These are phyloP conservation scores for Linaria vulgaris DNA, from an alignment of 257 asterid genomes.

Conservation along the genomic window DNA sequence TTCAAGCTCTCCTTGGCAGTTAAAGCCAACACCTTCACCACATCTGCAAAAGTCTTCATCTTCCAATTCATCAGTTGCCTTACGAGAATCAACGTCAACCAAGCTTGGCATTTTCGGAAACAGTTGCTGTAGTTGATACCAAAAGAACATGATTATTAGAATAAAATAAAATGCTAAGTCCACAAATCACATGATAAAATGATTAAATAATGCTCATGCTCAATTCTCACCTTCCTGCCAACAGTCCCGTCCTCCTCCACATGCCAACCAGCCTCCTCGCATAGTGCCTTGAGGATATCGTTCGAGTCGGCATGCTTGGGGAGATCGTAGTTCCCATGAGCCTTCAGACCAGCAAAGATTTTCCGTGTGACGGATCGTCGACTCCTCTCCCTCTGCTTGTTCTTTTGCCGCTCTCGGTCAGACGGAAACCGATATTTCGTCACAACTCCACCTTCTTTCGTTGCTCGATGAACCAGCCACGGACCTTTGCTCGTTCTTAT, in stretches of 20 bases:
- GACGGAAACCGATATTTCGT: constrained; percentile 63
- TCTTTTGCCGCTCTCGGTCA: constrained; percentile 56
- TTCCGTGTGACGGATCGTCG: constrained; percentile 56
- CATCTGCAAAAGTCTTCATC: constrained; percentile 39
- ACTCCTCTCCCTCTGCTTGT: constrained; percentile 60
- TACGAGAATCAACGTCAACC: constrained; percentile 24
- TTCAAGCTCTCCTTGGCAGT: no score
- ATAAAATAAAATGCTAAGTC: neutral
- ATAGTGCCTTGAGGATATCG: constrained; percentile 73
- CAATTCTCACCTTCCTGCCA: constrained; percentile 45
- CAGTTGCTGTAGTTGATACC: constrained; percentile 18
- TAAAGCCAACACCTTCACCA: constrained; percentile 11
- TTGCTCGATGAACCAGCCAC: constrained; percentile 61
- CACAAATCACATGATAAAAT: neutral
- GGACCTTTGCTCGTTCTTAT: constrained; percentile 66
- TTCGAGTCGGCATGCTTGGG: constrained; percentile 66
- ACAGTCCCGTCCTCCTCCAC: constrained; percentile 70
- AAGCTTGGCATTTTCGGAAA: constrained; percentile 27
- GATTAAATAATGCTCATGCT: no score
- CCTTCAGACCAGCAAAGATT: constrained; percentile 61
- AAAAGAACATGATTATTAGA: no score
- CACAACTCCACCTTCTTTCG: constrained; percentile 45
- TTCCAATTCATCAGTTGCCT: constrained; percentile 6
- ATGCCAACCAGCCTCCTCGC: constrained; percentile 83
- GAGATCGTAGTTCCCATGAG: constrained; percentile 67